phyloP scores from a whole-genome alignment of 2,329 filamentous ascomycete genomes.

The Paecilomyces dactylethromorphus region DNA sequence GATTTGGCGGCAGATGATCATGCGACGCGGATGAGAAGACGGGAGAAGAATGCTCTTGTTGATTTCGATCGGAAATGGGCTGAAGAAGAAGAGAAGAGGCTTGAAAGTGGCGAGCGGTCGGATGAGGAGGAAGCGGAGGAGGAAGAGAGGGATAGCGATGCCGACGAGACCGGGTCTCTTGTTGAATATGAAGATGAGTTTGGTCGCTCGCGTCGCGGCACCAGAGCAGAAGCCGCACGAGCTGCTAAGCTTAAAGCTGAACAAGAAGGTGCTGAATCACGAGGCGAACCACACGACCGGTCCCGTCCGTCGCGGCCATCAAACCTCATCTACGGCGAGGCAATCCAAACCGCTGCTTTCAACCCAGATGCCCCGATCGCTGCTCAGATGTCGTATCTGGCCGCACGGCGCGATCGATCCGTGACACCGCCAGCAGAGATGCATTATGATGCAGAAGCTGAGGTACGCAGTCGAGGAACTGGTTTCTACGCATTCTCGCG shows the following conservation, averaged over 20 bases:
- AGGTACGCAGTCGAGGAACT: conserved; percentile 80
- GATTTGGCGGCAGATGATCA: conserved; percentile 31
- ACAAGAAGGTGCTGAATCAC: conserved; percentile 12
- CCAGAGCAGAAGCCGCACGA: conserved; percentile 59
- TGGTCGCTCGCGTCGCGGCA: conserved; percentile 71
- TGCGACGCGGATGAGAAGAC: conserved; percentile 54
- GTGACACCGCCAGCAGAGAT: conserved; percentile 70
- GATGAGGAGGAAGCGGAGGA: conserved; percentile 22
- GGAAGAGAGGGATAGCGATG: conserved; percentile 30
- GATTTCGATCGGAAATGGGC: conserved; percentile 98
- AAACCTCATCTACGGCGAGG: conserved; percentile 75
- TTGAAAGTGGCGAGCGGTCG: conserved; percentile 13
- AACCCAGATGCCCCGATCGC: conserved; percentile 60
- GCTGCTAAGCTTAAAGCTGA: conserved; percentile 49
- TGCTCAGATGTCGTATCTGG: conserved; percentile 70
- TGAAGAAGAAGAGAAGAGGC: conserved; percentile 48
- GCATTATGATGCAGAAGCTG: conserved; percentile 80
- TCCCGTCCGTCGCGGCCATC: conserved; percentile 50
- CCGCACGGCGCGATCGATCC: conserved; percentile 69
- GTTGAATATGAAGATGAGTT: conserved; percentile 90
- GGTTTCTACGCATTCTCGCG: conserved; percentile 87
- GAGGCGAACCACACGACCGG: conserved; percentile 11
- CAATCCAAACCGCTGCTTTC: conserved; percentile 78
- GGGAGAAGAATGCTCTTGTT: conserved; percentile 54
- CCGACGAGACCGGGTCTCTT: conserved; percentile 51